Evolutionary conservation across 208 protist species (phyloP).

Genomic region (Strigomonas culicis): DNA sequence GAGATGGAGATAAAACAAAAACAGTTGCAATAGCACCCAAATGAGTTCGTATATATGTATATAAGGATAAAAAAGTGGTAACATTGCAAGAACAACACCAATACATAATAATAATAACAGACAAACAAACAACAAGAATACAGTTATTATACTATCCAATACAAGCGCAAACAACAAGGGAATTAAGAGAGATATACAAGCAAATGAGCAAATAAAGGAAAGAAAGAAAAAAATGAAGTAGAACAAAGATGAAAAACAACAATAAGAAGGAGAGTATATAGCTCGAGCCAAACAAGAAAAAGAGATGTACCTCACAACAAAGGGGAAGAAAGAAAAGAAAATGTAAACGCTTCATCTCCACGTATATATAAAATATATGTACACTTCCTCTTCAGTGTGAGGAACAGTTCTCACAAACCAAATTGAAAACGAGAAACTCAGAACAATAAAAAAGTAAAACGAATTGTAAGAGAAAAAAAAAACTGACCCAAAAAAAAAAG

Average conservation of each 20-base stretch:
- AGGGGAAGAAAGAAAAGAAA: neutral
- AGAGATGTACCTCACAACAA: neutral
- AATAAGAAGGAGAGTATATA: constrained; percentile 8
- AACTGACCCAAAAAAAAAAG: neutral
- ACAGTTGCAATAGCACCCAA: too few relatives aligned
- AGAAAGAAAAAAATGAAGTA: neutral
- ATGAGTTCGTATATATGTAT: too few relatives aligned
- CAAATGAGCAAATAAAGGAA: constrained; percentile 1
- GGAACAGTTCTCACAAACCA: neutral
- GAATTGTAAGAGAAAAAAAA: neutral
- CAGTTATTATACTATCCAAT: neutral
- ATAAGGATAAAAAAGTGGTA: constrained; percentile 4
- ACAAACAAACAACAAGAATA: neutral
- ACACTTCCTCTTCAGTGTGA: neutral
- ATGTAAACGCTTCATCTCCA: too few relatives aligned
- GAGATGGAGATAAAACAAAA: too few relatives aligned
- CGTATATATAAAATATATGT: too few relatives aligned
- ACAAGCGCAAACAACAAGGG: neutral
- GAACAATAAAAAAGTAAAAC: neutral
- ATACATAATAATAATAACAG: constrained; percentile 2
- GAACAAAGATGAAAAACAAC: neutral
- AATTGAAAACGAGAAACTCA: neutral
- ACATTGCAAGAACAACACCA: constrained; percentile 2
- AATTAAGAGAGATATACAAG: constrained; percentile 1
- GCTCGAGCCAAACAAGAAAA: neutral